Conservation (phyloP, 306 rosid genomes). For the Fragaria vesca region DNA sequence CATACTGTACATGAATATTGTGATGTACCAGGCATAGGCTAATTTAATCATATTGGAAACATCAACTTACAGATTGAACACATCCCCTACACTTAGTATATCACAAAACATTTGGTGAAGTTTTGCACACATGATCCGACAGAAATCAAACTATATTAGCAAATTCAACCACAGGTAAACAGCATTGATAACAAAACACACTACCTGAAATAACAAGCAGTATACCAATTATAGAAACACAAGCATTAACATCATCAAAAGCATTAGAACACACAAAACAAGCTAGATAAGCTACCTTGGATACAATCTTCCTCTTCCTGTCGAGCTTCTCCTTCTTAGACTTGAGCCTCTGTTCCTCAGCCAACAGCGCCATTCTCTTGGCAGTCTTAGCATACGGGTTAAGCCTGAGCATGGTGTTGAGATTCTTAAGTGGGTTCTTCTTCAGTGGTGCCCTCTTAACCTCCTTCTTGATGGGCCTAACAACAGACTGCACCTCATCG, state of each 20-base stretch:
- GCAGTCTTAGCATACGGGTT: slow-evolving; percentile 47
- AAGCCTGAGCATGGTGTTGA: slow-evolving; percentile 35
- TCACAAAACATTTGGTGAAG: not conserved
- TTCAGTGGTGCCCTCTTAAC: slow-evolving; percentile 36
- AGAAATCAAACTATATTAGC: not conserved
- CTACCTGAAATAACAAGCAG: not conserved
- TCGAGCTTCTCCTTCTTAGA: slow-evolving; percentile 42
- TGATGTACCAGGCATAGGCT: not conserved
- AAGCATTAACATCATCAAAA: not conserved
- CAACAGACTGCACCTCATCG: slow-evolving; percentile 40
- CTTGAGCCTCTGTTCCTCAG: slow-evolving; percentile 38
- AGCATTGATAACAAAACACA: not conserved
- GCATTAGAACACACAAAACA: not conserved
- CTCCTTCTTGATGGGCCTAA: slow-evolving; percentile 36
- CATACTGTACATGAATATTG: not conserved
- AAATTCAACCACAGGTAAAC: not conserved
- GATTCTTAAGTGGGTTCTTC: slow-evolving; percentile 42
- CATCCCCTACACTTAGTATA: not conserved
- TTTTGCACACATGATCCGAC: not conserved
- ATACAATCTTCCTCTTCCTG: slow-evolving; percentile 31
- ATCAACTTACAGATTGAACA: not conserved
- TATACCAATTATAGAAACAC: too few relatives aligned
- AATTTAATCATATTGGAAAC: not conserved
- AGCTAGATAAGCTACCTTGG: slow-evolving; percentile 21
- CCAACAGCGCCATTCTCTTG: slow-evolving; percentile 42